phyloP scores from a whole-genome alignment of 768 basidiomycete species.

The Mycena belliarum region DNA sequence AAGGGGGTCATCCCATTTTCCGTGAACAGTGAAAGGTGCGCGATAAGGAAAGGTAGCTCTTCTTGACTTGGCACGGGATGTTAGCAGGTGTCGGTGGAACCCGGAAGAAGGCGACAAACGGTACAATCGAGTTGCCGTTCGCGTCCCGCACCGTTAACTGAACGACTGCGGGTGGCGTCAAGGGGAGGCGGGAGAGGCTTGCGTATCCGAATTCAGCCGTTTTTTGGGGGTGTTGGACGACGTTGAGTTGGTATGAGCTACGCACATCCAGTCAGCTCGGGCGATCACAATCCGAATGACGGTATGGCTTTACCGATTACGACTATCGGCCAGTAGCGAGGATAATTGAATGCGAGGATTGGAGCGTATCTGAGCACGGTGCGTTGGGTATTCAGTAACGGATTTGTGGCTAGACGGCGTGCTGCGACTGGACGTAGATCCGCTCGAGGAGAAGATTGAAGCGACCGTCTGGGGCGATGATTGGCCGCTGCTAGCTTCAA shows the following conservation, averaged over 20 bases:
- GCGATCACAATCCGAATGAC: background rate
- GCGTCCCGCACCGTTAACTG: constrained; percentile 76
- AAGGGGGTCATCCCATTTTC: constrained; percentile 64
- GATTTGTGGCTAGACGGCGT: constrained; percentile 46
- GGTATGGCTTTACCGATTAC: constrained; percentile 46
- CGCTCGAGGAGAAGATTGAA: constrained; percentile 39
- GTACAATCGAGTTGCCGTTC: constrained; percentile 68
- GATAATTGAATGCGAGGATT: constrained; percentile 58
- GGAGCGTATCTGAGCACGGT: constrained; percentile 34
- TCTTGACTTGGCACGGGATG: constrained; percentile 56
- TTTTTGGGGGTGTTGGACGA: constrained; percentile 81
- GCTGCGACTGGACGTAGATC: constrained; percentile 41
- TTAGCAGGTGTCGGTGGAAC: constrained; percentile 1
- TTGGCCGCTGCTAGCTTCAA: constrained; percentile 41
- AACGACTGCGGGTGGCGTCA: constrained; percentile 83
- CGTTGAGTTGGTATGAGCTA: constrained; percentile 74
- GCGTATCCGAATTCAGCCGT: constrained; percentile 81
- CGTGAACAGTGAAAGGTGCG: constrained; percentile 75
- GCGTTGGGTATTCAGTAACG: constrained; percentile 37
- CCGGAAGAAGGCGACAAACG: constrained; percentile 55
- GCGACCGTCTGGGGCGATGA: constrained; percentile 52
- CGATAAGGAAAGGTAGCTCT: constrained; percentile 86
- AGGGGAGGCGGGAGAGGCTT: constrained; percentile 74
- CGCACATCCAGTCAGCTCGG: background rate
- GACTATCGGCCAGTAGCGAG: constrained; percentile 56